phyloP scores from a whole-genome alignment of 2,329 filamentous ascomycete species.

The Curvularia sp. region DNA sequence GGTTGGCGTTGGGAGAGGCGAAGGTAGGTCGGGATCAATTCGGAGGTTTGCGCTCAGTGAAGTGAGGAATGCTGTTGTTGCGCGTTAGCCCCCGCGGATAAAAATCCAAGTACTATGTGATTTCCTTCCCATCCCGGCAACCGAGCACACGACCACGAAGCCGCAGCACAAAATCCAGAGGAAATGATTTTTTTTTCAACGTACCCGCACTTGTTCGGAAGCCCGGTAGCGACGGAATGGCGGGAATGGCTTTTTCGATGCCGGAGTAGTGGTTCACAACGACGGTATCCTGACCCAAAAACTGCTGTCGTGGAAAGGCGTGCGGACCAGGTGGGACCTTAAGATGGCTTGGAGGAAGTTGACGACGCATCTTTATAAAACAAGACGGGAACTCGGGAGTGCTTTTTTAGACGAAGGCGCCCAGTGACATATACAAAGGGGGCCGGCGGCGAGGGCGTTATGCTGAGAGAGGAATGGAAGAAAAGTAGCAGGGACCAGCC shows the following conservation, averaged over 20 bases:
- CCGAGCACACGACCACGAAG: background rate
- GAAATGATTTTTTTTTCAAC: slow-evolving; percentile 21
- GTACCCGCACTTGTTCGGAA: slow-evolving; percentile 50
- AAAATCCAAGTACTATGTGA: background rate
- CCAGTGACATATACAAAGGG: slow-evolving; percentile 31
- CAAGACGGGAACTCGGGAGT: slow-evolving; percentile 1
- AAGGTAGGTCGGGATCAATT: slow-evolving; percentile 65
- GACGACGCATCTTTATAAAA: slow-evolving; percentile 40
- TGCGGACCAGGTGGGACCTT: slow-evolving; percentile 42
- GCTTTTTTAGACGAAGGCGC: background rate
- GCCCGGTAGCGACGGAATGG: slow-evolving; percentile 47
- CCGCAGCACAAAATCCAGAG: slow-evolving; percentile 4
- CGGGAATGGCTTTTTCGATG: slow-evolving; percentile 47
- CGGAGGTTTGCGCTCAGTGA: slow-evolving; percentile 82
- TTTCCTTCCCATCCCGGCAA: background rate
- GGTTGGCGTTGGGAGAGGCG: slow-evolving; percentile 70
- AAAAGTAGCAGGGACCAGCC: slow-evolving; percentile 27
- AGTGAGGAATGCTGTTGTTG: slow-evolving; percentile 74
- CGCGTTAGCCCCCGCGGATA: slow-evolving; percentile 18
- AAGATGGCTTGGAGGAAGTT: slow-evolving; percentile 45
- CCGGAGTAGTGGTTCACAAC: slow-evolving; percentile 45
- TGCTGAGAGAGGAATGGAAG: slow-evolving; percentile 1
- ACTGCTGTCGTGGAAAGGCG: slow-evolving; percentile 39
- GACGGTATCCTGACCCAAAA: slow-evolving; percentile 36
- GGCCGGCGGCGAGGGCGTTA: slow-evolving; percentile 13